Conservation (phyloP, 768 basidiomycete species). For the Gautieria morchelliformis region DNA sequence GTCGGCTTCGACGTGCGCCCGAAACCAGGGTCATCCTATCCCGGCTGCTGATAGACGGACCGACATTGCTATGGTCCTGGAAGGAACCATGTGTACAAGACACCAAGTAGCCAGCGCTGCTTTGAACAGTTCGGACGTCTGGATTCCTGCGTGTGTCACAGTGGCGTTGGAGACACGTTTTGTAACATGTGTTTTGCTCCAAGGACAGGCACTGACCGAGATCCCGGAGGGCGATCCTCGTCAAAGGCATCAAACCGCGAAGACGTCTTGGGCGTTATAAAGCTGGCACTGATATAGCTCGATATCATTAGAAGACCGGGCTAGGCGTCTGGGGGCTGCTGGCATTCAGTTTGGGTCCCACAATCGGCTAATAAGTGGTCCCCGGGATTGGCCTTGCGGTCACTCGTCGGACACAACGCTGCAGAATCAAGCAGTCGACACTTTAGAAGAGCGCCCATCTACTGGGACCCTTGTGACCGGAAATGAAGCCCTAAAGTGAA, state of each 20-base stretch:
- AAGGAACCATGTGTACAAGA: not conserved
- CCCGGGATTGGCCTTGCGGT: too few relatives aligned
- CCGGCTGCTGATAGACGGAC: not conserved
- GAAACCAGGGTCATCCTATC: not conserved
- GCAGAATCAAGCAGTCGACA: not conserved
- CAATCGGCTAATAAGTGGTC: too few relatives aligned
- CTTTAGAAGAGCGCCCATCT: not conserved
- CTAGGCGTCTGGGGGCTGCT: not conserved
- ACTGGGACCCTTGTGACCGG: not conserved
- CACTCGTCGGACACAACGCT: too few relatives aligned
- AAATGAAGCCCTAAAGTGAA: not conserved
- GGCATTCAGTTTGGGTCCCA: not conserved
- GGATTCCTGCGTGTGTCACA: not conserved
- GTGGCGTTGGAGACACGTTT: not conserved
- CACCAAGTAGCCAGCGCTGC: not conserved
- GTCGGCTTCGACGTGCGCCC: constrained; percentile 4
- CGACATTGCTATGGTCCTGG: not conserved
- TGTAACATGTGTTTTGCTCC: not conserved
- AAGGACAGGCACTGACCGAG: not conserved
- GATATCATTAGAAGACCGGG: not conserved
- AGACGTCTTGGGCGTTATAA: not conserved
- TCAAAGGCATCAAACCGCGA: not conserved
- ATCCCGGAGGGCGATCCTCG: not conserved
- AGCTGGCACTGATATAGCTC: not conserved
- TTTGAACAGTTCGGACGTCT: not conserved